phyloP scores from a whole-genome alignment of 2,329 filamentous ascomycete genomes.

The Colletotrichum sp. region DNA sequence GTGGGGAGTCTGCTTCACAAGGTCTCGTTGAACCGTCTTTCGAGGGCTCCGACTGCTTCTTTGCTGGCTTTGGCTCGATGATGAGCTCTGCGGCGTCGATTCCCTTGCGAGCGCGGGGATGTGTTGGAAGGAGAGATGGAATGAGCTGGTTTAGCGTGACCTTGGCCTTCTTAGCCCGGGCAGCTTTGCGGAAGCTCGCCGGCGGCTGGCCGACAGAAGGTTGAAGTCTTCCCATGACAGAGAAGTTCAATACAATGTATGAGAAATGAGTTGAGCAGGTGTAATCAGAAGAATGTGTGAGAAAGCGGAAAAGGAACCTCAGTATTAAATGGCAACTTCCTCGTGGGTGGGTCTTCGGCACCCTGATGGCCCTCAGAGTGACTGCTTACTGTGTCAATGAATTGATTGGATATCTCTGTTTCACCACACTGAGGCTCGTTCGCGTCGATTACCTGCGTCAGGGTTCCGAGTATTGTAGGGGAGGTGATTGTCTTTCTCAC shows the following conservation, averaged over 20 bases:
- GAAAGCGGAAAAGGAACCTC: background rate
- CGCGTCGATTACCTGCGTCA: background rate
- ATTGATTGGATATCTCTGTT: background rate
- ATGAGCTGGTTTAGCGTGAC: conserved; percentile 65
- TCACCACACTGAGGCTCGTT: background rate
- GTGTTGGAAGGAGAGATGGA: conserved; percentile 57
- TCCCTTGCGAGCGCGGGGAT: conserved; percentile 60
- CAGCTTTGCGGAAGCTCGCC: conserved; percentile 21
- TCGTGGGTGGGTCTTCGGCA: background rate
- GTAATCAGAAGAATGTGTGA: background rate
- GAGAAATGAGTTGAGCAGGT: background rate
- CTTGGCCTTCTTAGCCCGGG: conserved; percentile 60
- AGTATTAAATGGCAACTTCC: background rate
- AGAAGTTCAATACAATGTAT: background rate
- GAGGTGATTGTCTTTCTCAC: background rate
- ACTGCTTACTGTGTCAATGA: background rate
- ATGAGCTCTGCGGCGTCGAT: conserved; percentile 57
- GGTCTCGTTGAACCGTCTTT: background rate
- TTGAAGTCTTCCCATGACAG: conserved; percentile 15
- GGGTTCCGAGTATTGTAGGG: background rate
- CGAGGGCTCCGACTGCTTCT: background rate
- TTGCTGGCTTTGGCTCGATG: conserved; percentile 31
- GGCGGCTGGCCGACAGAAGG: conserved; percentile 18
- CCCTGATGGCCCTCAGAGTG: background rate
- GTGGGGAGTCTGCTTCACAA: background rate